phyloP scores from a whole-genome alignment of 2,329 filamentous ascomycete genomes.

The Ilyonectria robusta region DNA sequence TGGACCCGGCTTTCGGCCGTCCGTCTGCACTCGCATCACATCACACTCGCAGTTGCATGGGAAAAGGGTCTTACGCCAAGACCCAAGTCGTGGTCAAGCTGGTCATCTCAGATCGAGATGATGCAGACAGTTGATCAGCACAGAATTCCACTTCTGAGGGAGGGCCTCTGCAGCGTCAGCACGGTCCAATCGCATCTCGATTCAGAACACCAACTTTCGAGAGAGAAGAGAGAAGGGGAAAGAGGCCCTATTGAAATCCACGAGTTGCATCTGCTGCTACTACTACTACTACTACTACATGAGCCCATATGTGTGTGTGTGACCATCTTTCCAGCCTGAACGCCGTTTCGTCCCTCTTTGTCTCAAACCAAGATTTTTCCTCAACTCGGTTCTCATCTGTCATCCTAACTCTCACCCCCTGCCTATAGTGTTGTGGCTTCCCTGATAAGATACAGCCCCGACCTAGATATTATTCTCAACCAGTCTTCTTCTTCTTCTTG shows the following conservation, averaged over 20 bases:
- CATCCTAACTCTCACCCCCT: constrained; percentile 6
- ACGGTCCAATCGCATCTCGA: constrained; percentile 10
- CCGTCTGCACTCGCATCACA: background rate
- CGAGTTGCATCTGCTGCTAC: background rate
- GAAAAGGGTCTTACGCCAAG: background rate
- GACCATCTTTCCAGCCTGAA: constrained; percentile 49
- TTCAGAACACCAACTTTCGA: background rate
- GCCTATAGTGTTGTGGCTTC: constrained; percentile 4
- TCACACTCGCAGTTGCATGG: too few relatives aligned
- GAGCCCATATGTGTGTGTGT: constrained; percentile 17
- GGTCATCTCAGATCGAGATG: background rate
- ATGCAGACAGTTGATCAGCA: background rate
- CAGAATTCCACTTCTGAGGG: background rate
- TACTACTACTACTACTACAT: constrained; percentile 16
- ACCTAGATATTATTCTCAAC: constrained; percentile 35
- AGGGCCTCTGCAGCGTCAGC: background rate
- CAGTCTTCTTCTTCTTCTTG: constrained; percentile 66
- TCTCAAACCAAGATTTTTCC: constrained; percentile 36
- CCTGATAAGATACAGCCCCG: background rate
- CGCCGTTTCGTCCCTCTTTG: constrained; percentile 43
- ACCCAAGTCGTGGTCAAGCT: background rate
- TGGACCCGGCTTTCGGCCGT: background rate
- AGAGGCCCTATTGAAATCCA: constrained; percentile 3
- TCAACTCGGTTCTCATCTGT: constrained; percentile 25
- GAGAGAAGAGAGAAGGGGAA: constrained; percentile 29